Base-by-base conservation (phyloP, 176 grass and related monocot species). In the Oryza punctata region DNA sequence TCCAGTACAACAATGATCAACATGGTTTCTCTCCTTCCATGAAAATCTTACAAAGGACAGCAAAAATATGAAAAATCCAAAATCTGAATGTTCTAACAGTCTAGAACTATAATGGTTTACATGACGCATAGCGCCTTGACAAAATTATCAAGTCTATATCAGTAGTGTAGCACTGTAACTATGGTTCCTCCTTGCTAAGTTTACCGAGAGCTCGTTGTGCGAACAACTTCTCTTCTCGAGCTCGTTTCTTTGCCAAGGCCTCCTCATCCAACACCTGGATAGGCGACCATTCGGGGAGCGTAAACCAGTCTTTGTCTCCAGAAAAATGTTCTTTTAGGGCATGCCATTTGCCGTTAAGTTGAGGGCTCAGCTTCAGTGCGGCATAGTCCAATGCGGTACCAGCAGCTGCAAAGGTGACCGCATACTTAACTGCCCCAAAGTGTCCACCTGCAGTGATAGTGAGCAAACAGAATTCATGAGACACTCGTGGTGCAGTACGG, bases 191-290 rank as follows among this genome's bases (percentile, higher is more conserved):
- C 78, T 81, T 57, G 12, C 15, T 70, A 38, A 81, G 46, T 59
- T 81, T 81, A 69, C 66, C n/a, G 1, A 81, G 66, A 52, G 78
- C 66, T 24, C 47, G 65, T 46, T 70, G 78, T 37, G 66, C 46
- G 26, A 81, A 81, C 66, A 81, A 46, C 66, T 70, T 25, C 66
- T 81, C 66, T 29, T 81, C 78, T 19, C 46, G 78, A 46, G 67
- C 78, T 37, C 78, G 66, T 59, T 81, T 81, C 66, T 81, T 81
- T 1, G 78, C 66, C 66, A 81, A 24, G 12, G 82, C 85, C 75
- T 99, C 89, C 52, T 99, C 96, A 75, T 99, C 96, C 60, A 99
- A 71, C 65, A 96, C 89, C 84, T 96, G 91, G 26, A 99, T 94
- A 2, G 96, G 91, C 5, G 84, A 99, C 96, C 91, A 99, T 47